Percentiles rank a stretch among this genome's conserved stretches.
Conservation (phyloP, 768 basidiomycete genomes). For the Boletus rubroflammeus region DNA sequence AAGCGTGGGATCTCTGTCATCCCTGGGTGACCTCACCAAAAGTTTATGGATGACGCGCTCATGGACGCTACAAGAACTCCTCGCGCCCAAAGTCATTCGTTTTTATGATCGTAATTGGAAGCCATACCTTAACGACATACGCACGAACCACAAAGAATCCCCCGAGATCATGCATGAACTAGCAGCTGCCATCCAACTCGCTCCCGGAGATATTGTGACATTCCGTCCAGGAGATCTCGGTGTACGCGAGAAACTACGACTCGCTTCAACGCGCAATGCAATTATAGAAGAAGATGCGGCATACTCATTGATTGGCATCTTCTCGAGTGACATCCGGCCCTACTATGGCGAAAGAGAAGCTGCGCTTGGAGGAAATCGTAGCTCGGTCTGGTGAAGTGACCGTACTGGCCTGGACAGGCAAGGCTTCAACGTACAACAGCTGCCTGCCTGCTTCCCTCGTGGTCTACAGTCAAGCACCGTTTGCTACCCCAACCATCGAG, state of each 20-base stretch:
- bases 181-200: constrained; percentile 2
- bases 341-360: neutral
- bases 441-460: neutral
- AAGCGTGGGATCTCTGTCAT: neutral
- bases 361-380: neutral
- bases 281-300: neutral
- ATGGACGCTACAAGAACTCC: constrained; percentile 13
- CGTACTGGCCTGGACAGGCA: neutral
- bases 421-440: neutral
- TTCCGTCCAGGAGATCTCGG: neutral
- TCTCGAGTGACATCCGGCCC: neutral
- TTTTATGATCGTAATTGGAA: constrained; percentile 11
- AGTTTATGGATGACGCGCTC: constrained; percentile 7
- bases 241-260: neutral
- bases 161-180: constrained; percentile 7
- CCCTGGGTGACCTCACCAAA: neutral
- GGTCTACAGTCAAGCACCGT: neutral
- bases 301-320: neutral
- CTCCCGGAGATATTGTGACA: neutral
- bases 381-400: neutral
- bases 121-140: constrained; percentile 2
- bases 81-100: constrained; percentile 8
- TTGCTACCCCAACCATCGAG: neutral
- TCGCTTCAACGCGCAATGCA: neutral
- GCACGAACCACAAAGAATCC: constrained; percentile 10